Conservation (phyloP, 2,329 filamentous ascomycete species). For the Penicillium freii region DNA sequence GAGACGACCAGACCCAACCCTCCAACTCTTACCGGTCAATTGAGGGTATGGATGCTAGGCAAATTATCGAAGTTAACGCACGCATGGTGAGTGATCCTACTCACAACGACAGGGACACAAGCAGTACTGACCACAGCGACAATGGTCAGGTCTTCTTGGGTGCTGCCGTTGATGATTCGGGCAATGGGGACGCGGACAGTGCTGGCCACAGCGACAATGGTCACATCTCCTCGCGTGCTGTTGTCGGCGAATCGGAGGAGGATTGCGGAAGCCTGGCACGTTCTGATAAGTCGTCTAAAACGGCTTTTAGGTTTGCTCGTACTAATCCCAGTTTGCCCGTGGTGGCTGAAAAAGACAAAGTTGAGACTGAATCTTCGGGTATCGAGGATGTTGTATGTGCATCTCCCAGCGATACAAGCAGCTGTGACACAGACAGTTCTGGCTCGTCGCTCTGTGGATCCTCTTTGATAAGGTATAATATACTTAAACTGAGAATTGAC, state of each 20-base stretch:
- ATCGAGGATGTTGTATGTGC: not conserved
- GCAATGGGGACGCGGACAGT: not conserved
- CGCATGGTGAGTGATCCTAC: slow-evolving; percentile 3
- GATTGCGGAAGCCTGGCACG: not conserved
- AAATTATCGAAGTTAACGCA: slow-evolving; percentile 5
- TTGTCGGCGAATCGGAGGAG: not conserved
- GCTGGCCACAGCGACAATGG: slow-evolving; percentile 5
- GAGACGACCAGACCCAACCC: not conserved
- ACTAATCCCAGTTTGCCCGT: not conserved
- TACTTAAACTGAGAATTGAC: not conserved
- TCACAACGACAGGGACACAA: not conserved
- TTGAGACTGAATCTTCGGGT: not conserved
- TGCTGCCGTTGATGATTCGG: not conserved
- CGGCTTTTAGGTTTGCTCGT: not conserved
- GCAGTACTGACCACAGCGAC: not conserved
- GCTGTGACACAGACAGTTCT: not conserved
- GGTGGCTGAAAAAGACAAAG: not conserved
- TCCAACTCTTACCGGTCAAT: not conserved
- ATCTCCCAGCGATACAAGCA: not conserved
- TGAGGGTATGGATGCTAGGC: slow-evolving; percentile 7
- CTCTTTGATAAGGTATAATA: not conserved
- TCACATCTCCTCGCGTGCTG: not conserved
- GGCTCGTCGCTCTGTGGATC: slow-evolving; percentile 1
- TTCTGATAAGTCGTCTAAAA: not conserved
- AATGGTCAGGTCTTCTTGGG: slow-evolving; percentile 1